A percentile compares a stretch with the other conserved stretches of the same genome.
These are phyloP conservation scores for Saturnispora galanensis DNA, from an alignment of 805 yeast genomes.

Conservation along the genomic window DNA sequence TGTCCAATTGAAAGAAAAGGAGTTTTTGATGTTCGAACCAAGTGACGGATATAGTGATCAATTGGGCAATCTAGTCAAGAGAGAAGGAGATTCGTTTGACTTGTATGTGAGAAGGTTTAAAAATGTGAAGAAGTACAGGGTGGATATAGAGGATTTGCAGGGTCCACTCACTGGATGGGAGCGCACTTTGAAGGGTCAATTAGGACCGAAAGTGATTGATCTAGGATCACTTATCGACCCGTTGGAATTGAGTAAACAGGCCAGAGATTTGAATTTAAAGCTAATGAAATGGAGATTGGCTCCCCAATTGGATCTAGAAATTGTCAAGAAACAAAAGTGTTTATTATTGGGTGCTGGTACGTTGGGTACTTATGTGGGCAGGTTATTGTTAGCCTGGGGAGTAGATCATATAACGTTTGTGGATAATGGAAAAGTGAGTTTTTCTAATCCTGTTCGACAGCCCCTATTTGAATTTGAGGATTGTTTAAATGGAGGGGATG, in stretches of 20 bases:
- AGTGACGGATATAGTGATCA: background rate
- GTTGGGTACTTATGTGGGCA: conserved; percentile 80
- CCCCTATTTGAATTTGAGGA: conserved; percentile 79
- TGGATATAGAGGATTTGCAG: background rate
- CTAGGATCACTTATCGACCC: conserved; percentile 79
- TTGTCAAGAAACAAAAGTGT: conserved; percentile 49
- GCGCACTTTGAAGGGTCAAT: conserved; percentile 57
- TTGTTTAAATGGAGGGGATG: conserved; percentile 60
- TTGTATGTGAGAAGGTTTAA: conserved; percentile 17
- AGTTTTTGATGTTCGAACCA: background rate
- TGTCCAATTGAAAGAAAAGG: background rate
- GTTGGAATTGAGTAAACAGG: conserved; percentile 71
- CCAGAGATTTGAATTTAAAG: conserved; percentile 82
- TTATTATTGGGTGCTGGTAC: conserved; percentile 94
- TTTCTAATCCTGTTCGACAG: conserved; percentile 92
- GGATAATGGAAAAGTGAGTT: conserved; percentile 82
- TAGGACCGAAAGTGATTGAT: conserved; percentile 79
- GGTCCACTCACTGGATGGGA: conserved; percentile 74
- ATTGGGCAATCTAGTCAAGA: conserved; percentile 26
- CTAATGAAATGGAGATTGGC: conserved; percentile 96
- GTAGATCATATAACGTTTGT: conserved; percentile 77
- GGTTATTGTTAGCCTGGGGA: conserved; percentile 93
- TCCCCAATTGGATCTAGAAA: conserved; percentile 67
- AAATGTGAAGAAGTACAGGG: conserved; percentile 10
- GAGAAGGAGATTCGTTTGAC: conserved; percentile 16